phyloP scores from a whole-genome alignment of 305 asterid genomes.

The Rubia tinctorum region DNA sequence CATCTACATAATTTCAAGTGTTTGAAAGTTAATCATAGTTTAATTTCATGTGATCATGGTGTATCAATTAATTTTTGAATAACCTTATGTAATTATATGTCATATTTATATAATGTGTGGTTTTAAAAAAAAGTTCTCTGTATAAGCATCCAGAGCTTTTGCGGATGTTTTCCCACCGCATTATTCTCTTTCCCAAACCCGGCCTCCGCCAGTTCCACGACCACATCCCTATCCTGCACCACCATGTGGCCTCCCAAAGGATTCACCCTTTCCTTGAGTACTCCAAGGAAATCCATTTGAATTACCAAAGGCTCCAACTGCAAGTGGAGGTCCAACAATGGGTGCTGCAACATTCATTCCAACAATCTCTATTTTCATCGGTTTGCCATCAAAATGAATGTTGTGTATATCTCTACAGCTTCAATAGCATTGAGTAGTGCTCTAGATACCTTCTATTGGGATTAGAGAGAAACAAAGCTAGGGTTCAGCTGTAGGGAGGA shows the following conservation, averaged over 20 bases:
- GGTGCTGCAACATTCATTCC: conserved; percentile 46
- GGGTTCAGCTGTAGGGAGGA: too few relatives aligned
- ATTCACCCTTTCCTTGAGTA: conserved; percentile 58
- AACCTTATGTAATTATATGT: too few relatives aligned
- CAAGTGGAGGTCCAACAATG: conserved; percentile 23
- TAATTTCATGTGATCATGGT: too few relatives aligned
- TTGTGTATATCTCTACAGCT: conserved; percentile 85
- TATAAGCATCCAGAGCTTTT: conserved; percentile 92
- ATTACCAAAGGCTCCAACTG: conserved; percentile 26
- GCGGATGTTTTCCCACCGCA: conserved; percentile 69
- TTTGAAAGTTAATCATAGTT: too few relatives aligned
- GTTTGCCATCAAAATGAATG: conserved; percentile 96
- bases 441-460: too few relatives aligned
- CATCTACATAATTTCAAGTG: too few relatives aligned
- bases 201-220: conserved; percentile 75
- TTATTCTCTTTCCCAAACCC: conserved; percentile 77
- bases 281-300: conserved; percentile 38
- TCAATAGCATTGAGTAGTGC: conserved; percentile 81
- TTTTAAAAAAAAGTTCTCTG: too few relatives aligned
- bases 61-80: too few relatives aligned
- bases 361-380: conserved; percentile 85
- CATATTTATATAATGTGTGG: too few relatives aligned
- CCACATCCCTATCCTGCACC: conserved; percentile 76
- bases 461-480: too few relatives aligned
- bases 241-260: conserved; percentile 72